These are phyloP conservation scores for Myriosclerotinia scirpicola DNA, from an alignment of 2,329 filamentous ascomycete species.

Conservation along the genomic window DNA sequence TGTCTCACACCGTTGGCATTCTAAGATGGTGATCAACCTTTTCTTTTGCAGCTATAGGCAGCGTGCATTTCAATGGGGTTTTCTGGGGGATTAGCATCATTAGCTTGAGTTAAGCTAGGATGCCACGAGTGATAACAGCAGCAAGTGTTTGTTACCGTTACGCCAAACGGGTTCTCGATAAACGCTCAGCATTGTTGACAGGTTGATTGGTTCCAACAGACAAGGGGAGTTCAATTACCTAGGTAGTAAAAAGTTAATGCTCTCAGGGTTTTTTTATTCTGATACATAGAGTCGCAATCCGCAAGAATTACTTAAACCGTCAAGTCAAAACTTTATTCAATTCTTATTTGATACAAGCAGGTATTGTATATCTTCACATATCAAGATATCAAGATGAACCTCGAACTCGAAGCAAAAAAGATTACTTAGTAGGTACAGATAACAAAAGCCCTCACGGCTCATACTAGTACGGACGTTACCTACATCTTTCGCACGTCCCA, in stretches of 20 bases:
- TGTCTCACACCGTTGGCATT: background rate
- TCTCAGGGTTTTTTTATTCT: background rate
- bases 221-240: background rate
- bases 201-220: constrained; percentile 5
- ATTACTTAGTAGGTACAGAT: too few species aligned
- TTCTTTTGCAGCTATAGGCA: constrained; percentile 3
- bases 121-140: constrained; percentile 18
- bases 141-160: constrained; percentile 2
- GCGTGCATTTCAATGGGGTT: constrained; percentile 5
- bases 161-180: constrained; percentile 6
- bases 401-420: background rate
- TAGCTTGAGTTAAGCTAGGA: constrained; percentile 9
- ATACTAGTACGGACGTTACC: background rate
- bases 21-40: background rate
- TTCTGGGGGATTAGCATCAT: background rate
- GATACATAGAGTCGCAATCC: constrained; percentile 1
- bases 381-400: background rate
- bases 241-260: background rate
- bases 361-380: background rate
- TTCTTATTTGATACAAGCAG: background rate
- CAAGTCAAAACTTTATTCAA: background rate
- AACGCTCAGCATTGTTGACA: constrained; percentile 13
- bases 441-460: too few species aligned
- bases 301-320: too few species aligned
- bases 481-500: background rate